Evolutionary conservation across 331 rosid species (phyloP).

Genomic region (Pyrus hybrid): DNA sequence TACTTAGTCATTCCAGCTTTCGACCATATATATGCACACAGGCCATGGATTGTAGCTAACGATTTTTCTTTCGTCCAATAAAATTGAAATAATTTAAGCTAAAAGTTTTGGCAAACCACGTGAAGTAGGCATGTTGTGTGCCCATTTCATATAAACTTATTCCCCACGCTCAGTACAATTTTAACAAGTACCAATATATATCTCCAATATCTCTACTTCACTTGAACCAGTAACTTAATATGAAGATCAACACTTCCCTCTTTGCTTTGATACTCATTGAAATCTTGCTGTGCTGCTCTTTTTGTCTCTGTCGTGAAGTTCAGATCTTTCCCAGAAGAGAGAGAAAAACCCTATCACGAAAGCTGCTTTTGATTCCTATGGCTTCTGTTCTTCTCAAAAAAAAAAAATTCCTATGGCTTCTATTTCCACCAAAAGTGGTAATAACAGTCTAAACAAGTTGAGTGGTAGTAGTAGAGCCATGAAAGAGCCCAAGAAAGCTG

Average conservation of each 20-base stretch:
- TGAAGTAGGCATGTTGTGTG: slow-evolving; percentile 29
- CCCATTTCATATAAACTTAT: slow-evolving; percentile 28
- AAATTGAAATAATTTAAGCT: background rate
- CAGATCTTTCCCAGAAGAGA: slow-evolving; percentile 14
- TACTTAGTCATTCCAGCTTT: background rate
- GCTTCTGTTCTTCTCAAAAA: slow-evolving; percentile 30
- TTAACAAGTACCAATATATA: background rate
- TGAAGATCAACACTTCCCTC: slow-evolving; percentile 25
- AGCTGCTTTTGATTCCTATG: slow-evolving; percentile 22
- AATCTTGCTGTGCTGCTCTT: slow-evolving; percentile 30
- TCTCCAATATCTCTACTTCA: background rate
- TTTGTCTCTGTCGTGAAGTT: slow-evolving; percentile 21
- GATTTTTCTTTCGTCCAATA: background rate
- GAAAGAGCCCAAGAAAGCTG: slow-evolving; percentile 40
- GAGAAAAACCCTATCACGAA: slow-evolving; percentile 30
- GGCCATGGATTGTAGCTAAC: background rate
- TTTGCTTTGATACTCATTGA: slow-evolving; percentile 34
- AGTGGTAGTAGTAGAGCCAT: slow-evolving; percentile 14
- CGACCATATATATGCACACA: background rate
- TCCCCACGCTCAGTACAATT: slow-evolving; percentile 19
- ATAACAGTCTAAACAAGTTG: background rate
- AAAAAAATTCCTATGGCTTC: no score
- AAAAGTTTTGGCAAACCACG: slow-evolving; percentile 33
- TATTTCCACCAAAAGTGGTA: background rate
- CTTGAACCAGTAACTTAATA: background rate